A percentile compares a stretch with the other conserved stretches of the same genome.
Conservation (phyloP, 257 asterid genomes). For the Nyctanthes arbortristis region DNA sequence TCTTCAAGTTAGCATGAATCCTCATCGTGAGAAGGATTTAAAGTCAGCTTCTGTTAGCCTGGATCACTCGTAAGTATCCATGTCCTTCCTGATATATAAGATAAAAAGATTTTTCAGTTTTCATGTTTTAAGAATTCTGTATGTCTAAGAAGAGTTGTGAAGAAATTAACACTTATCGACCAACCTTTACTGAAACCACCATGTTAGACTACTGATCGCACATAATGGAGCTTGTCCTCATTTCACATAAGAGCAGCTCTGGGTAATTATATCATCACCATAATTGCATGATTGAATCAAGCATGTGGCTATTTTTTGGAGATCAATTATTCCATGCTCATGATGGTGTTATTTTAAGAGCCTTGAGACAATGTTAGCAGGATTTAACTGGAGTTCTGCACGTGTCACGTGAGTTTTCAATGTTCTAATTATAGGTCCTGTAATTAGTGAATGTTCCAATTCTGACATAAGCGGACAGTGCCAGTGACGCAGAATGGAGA, state of each 20-base stretch:
- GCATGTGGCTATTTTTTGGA: neutral
- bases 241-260: neutral
- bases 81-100: constrained; percentile 11
- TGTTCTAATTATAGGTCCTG: neutral
- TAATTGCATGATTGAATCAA: constrained; percentile 11
- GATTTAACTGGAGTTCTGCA: neutral
- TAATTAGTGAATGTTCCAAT: neutral
- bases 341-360: neutral
- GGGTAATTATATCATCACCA: constrained; percentile 12
- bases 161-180: neutral
- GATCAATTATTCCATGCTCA: neutral
- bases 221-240: constrained; percentile 3
- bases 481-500: neutral
- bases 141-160: constrained; percentile 1
- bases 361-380: neutral
- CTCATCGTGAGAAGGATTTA: constrained; percentile 76
- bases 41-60: constrained; percentile 69
- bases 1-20: constrained; percentile 71
- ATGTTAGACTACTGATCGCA: neutral
- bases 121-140: neutral
- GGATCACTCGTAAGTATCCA: constrained; percentile 81
- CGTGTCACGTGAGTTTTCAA: neutral
- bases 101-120: constrained; percentile 5
- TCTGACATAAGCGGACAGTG: neutral
- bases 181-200: neutral